These are phyloP conservation scores for Zelonia costaricensis DNA, from an alignment of 208 protist genomes.

Conservation along the genomic window DNA sequence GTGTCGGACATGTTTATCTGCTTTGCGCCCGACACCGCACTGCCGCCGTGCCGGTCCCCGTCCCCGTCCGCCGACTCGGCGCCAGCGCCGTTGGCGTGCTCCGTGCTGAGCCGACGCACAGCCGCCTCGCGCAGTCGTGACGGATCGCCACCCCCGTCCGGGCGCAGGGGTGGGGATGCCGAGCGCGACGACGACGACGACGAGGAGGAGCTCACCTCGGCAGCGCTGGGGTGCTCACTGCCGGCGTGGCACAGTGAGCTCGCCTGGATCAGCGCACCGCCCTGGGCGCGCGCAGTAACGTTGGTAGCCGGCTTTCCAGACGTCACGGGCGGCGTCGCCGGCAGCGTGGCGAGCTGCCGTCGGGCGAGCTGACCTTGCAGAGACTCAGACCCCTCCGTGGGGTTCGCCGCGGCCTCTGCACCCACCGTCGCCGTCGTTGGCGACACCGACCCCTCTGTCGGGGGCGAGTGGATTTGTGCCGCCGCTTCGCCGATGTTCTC, in stretches of 20 bases:
- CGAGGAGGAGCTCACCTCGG: not conserved
- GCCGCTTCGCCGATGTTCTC: not conserved
- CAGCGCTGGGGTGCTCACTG: not conserved
- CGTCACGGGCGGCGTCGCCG: too few species aligned
- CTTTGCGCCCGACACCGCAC: not conserved
- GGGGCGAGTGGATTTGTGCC: constrained; percentile 1
- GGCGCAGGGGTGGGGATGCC: not conserved
- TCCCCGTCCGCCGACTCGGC: not conserved
- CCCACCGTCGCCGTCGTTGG: constrained; percentile 3
- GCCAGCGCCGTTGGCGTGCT: not conserved
- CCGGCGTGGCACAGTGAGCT: too few species aligned
- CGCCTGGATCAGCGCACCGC: too few species aligned
- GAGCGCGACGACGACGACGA: not conserved
- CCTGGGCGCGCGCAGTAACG: too few species aligned
- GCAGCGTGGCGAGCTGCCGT: too few species aligned
- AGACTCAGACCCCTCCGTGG: constrained; percentile 7
- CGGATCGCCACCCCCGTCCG: not conserved
- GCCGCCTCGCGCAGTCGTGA: not conserved
- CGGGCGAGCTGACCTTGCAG: too few species aligned
- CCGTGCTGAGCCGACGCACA: constrained; percentile 1
- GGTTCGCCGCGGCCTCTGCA: constrained; percentile 9
- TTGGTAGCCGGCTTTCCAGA: too few species aligned
- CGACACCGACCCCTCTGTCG: constrained; percentile 1
- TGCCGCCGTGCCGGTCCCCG: not conserved
- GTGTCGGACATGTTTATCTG: constrained; percentile 18